phyloP scores from a whole-genome alignment of 2,329 filamentous ascomycete species.

The Monilinia fructigena region DNA sequence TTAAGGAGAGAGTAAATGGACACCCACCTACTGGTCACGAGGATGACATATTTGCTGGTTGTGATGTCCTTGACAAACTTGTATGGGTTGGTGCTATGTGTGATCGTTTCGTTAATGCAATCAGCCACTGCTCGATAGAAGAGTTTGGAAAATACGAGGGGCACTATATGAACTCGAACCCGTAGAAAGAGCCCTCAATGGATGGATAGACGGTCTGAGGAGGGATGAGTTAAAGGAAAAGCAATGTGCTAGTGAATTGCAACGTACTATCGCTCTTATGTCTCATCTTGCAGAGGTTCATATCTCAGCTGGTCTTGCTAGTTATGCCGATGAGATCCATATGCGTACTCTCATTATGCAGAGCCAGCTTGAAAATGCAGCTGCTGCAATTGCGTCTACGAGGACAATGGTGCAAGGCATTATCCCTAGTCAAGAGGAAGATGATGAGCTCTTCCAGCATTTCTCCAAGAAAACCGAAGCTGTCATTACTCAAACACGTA shows the following conservation, averaged over 20 bases:
- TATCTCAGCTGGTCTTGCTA: slow-evolving; percentile 66
- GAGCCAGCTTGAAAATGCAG: slow-evolving; percentile 76
- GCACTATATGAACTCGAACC: slow-evolving; percentile 86
- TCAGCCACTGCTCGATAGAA: slow-evolving; percentile 73
- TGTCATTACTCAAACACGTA: slow-evolving; percentile 73
- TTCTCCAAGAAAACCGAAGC: slow-evolving; percentile 70
- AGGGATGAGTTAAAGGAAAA: slow-evolving; percentile 83
- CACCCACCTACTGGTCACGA: slow-evolving; percentile 66
- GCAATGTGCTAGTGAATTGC: slow-evolving; percentile 76
- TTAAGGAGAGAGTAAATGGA: slow-evolving; percentile 74
- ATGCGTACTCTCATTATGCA: slow-evolving; percentile 77
- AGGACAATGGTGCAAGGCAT: slow-evolving; percentile 66
- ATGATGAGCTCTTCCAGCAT: slow-evolving; percentile 65
- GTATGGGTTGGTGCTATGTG: slow-evolving; percentile 82
- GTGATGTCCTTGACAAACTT: slow-evolving; percentile 81
- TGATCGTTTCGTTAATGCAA: slow-evolving; percentile 77
- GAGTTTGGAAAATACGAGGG: slow-evolving; percentile 75
- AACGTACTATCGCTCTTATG: slow-evolving; percentile 81
- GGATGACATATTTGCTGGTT: slow-evolving; percentile 76
- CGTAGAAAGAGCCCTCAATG: slow-evolving; percentile 83
- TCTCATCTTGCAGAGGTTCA: slow-evolving; percentile 82
- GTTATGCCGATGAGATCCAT: slow-evolving; percentile 74
- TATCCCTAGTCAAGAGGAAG: slow-evolving; percentile 55
- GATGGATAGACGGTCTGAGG: slow-evolving; percentile 81
- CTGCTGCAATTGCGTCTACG: slow-evolving; percentile 62